Percentiles rank a stretch among this genome's conserved stretches.
Evolutionary conservation across 2,329 filamentous ascomycete genomes (phyloP).

Genomic region (Rosellinia necatrix): DNA sequence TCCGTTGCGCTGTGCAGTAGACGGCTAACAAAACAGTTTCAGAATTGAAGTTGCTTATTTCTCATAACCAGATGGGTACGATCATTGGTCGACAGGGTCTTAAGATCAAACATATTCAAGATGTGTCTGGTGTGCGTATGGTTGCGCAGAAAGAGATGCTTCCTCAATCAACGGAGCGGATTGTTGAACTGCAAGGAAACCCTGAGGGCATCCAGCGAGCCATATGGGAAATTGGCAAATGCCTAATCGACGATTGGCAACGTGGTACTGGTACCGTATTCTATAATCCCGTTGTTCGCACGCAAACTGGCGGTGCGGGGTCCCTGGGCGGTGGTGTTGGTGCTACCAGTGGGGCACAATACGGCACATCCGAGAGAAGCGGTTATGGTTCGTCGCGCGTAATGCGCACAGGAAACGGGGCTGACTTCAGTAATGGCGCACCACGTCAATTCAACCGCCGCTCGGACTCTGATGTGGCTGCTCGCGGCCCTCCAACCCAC

Average conservation of each 20-base stretch:
- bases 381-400: conserved; percentile 71
- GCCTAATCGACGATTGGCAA: conserved; percentile 96
- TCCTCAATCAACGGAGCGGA: conserved; percentile 95
- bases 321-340: conserved; percentile 34
- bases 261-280: conserved; percentile 95
- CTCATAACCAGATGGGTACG: conserved; percentile 99
- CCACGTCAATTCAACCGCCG: conserved; percentile 74
- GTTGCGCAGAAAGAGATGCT: conserved; percentile 99
- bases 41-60: conserved; percentile 98
- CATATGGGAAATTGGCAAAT: conserved; percentile 98
- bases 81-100: conserved; percentile 96
- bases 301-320: conserved; percentile 66
- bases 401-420: conserved; percentile 95
- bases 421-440: conserved; percentile 89
- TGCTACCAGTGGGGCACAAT: conserved; percentile 49
- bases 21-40: conserved; percentile 36
- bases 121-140: conserved; percentile 96
- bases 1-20: neutral
- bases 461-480: conserved; percentile 79
- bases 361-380: conserved; percentile 51
- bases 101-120: conserved; percentile 99
- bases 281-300: conserved; percentile 94
- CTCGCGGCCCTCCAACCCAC: conserved; percentile 82
- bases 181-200: conserved; percentile 94
- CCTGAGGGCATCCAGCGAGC: conserved; percentile 95